These are phyloP conservation scores for Solanum appendiculatum DNA, from an alignment of 257 asterid genomes.

Conservation along the genomic window DNA sequence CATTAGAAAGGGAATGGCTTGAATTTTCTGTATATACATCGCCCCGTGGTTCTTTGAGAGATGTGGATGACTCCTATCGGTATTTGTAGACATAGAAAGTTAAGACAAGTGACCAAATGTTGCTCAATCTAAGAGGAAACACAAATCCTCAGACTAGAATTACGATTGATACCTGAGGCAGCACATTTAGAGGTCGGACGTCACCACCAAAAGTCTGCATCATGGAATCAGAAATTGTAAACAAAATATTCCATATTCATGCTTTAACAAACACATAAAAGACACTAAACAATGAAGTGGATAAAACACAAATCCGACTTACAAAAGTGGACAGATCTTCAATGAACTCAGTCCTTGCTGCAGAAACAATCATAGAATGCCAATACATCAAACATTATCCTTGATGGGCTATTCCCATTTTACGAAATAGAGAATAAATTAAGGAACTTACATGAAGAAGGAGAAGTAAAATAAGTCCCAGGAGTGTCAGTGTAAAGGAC, in stretches of 20 bases:
- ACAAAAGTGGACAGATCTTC: slow-evolving; percentile 80
- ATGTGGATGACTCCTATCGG: slow-evolving; percentile 51
- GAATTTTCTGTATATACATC: slow-evolving; percentile 45
- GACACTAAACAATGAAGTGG: not conserved
- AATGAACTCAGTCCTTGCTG: slow-evolving; percentile 56
- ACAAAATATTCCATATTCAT: not conserved
- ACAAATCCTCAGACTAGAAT: not conserved
- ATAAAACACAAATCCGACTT: slow-evolving; percentile 11
- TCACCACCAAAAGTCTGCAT: slow-evolving; percentile 65
- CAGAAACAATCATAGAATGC: slow-evolving; percentile 1
- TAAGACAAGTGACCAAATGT: slow-evolving; percentile 6
- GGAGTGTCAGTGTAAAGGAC: slow-evolving; percentile 68
- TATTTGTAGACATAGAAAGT: slow-evolving; percentile 7
- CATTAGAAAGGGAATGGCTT: slow-evolving; percentile 19
- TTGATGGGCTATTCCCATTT: not conserved
- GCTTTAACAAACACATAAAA: not conserved
- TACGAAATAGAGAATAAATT: not conserved
- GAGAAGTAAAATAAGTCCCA: slow-evolving; percentile 43
- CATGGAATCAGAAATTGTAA: not conserved
- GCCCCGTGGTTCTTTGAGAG: slow-evolving; percentile 55
- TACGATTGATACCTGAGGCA: slow-evolving; percentile 53
- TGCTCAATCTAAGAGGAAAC: not conserved
- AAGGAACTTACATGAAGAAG: slow-evolving; percentile 55
- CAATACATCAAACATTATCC: not conserved
- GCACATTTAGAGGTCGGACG: slow-evolving; percentile 53